Evolutionary conservation across 768 basidiomycete genomes (phyloP).

Genomic region (Russula abietina): DNA sequence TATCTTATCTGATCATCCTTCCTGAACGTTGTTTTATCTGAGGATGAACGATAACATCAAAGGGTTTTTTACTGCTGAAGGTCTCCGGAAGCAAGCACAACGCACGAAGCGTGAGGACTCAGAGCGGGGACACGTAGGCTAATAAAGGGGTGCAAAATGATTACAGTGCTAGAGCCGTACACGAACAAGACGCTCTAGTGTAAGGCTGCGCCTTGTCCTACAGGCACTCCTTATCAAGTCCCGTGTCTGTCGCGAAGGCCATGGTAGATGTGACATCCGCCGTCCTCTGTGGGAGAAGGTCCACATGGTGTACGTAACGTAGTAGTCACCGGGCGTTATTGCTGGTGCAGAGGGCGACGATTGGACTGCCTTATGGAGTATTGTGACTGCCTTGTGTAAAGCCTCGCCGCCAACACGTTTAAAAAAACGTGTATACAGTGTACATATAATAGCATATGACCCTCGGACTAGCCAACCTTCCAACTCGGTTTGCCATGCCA

Average conservation of each 20-base stretch:
- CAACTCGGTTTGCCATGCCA: background rate
- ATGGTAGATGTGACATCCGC: conserved; percentile 84
- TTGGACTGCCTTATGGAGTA: conserved; percentile 29
- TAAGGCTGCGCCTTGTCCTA: too few relatives aligned
- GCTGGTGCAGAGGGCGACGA: conserved; percentile 67
- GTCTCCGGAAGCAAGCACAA: too few relatives aligned
- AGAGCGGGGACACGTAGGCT: too few relatives aligned
- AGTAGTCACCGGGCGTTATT: conserved; percentile 80
- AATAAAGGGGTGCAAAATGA: too few relatives aligned
- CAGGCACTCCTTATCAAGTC: conserved; percentile 79
- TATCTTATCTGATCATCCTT: background rate
- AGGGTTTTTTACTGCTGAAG: too few relatives aligned
- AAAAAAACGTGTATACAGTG: background rate
- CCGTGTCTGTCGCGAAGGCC: conserved; percentile 93
- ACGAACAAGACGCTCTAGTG: too few relatives aligned
- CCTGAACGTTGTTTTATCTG: background rate
- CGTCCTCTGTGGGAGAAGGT: conserved; percentile 89
- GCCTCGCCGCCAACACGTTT: too few relatives aligned
- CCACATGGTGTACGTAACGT: conserved; percentile 90
- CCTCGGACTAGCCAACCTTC: background rate
- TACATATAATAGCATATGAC: background rate
- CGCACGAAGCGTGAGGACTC: too few relatives aligned
- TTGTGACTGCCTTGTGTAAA: too few relatives aligned
- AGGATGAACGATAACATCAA: too few relatives aligned
- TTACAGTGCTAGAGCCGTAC: too few relatives aligned